Base-by-base conservation (phyloP, 352 stramenopile species). In the Phytophthora tubulina region DNA sequence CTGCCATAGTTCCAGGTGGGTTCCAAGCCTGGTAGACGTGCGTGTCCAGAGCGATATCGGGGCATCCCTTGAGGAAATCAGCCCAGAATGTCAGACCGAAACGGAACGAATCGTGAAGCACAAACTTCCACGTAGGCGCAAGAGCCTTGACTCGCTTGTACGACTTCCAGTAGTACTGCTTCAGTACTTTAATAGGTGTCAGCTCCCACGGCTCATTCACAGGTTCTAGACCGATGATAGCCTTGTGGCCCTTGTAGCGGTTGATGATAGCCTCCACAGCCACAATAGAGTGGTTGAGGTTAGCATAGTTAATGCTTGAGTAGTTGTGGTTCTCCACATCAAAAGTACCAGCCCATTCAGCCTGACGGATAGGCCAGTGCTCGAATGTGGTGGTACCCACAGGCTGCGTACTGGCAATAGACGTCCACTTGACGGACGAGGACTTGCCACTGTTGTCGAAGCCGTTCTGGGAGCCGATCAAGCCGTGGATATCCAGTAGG, bases 201-300 rank as follows among this genome's bases (percentile, higher is more conserved):
- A 98, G 88, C 75, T 99, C 91, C 96, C 96, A 99, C 21, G 96
- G 96, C 70, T 99, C 96, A 72, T 99, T 99, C 53, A 99, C 93
- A 6, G 96, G 95, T 65, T 99, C 91, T 30, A 99, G 56, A 13
- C 95, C 96, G 8, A 98, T 82, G 9, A 99, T 90, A 14, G 91
- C 90, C n/a, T 92, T 89, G 79, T 98, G 84, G 49, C 80, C 82
- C 31, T 80, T 77, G 77, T 98, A 99, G 21, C 84, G 79, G 64
- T 97, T 83, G 6, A 98, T 94, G 70, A 99, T 97, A 4, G 75
- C 78, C 32, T 91, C 78, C 56, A 99, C 91, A n/a, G 93, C 94
- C 41, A 85, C 71, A 14, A 99, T 81, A 11, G 92, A 96, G 73
- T 98, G 93, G 73, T 96, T 89, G 52, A 98, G 84, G 75, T 99